Conservation (phyloP, 805 yeast genomes). For the Metschnikowia vanudenii region DNA sequence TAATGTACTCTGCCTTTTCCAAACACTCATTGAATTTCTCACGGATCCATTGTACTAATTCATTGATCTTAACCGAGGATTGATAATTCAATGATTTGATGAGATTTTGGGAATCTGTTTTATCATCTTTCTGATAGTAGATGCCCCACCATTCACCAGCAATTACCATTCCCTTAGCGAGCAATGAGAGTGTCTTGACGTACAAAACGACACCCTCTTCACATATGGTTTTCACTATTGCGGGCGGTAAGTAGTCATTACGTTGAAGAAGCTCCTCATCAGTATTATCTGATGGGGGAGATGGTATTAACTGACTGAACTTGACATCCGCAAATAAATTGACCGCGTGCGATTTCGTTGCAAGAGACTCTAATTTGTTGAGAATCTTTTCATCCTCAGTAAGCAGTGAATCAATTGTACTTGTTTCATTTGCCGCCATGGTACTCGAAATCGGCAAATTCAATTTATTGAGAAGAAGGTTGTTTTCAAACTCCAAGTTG, state of each 20-base stretch:
- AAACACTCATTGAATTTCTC: conserved; percentile 84
- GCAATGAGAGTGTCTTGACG: conserved; percentile 75
- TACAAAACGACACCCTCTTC: conserved; percentile 86
- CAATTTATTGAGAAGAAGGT: conserved; percentile 34
- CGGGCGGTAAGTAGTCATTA: conserved; percentile 52
- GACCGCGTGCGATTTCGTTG: conserved; percentile 89
- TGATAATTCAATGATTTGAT: conserved; percentile 21
- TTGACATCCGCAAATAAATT: conserved; percentile 88
- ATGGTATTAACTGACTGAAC: conserved; percentile 78
- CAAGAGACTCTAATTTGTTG: conserved; percentile 62
- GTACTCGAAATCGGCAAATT: conserved; percentile 32
- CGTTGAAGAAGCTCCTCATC: conserved; percentile 38
- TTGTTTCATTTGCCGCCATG: conserved; percentile 22
- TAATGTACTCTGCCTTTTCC: conserved; percentile 82
- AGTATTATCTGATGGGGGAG: conserved; percentile 53
- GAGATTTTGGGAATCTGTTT: conserved; percentile 12
- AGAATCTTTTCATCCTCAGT: conserved; percentile 36
- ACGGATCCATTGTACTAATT: conserved; percentile 87
- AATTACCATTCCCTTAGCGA: conserved; percentile 81
- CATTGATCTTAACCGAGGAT: conserved; percentile 48
- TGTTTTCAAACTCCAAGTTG: conserved; percentile 29
- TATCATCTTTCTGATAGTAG: conserved; percentile 22
- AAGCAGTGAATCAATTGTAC: conserved; percentile 11
- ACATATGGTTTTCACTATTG: conserved; percentile 57
- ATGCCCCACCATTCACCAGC: conserved; percentile 91